Percentiles rank a stretch among this genome's conserved stretches.
Conservation (phyloP, 2,329 filamentous ascomycete genomes). For the Epichloe glyceriae region DNA sequence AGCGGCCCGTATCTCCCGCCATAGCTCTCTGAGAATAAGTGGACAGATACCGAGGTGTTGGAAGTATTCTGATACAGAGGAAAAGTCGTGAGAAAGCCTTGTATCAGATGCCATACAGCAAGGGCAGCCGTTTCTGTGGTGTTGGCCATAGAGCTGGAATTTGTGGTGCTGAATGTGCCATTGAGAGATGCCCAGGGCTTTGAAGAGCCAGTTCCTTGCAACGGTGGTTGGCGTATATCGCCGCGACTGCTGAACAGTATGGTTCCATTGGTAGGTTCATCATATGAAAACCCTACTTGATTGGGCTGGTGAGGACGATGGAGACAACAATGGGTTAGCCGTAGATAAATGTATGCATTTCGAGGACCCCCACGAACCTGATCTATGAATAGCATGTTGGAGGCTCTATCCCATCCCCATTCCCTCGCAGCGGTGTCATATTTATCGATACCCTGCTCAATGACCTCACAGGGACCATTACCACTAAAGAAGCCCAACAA, state of each 20-base stretch:
- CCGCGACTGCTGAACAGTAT: constrained; percentile 31
- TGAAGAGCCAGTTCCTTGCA: constrained; percentile 8
- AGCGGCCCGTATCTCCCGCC: constrained; percentile 57
- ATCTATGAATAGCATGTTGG: constrained; percentile 44
- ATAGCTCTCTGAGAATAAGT: constrained; percentile 57
- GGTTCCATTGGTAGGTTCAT: constrained; percentile 48
- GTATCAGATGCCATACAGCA: constrained; percentile 52
- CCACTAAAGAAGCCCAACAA: constrained; percentile 52
- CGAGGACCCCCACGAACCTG: constrained; percentile 25
- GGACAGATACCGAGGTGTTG: constrained; percentile 40
- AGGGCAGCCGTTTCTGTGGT: constrained; percentile 43
- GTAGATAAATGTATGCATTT: constrained; percentile 6
- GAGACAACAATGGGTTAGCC: background rate
- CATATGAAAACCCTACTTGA: constrained; percentile 57
- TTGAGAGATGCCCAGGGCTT: constrained; percentile 35
- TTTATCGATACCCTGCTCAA: constrained; percentile 32
- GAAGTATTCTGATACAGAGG: constrained; percentile 42
- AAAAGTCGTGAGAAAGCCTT: constrained; percentile 45
- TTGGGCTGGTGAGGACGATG: constrained; percentile 37
- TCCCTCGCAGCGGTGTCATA: constrained; percentile 44
- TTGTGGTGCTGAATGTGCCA: constrained; percentile 51
- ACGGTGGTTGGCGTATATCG: constrained; percentile 18
- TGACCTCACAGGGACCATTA: constrained; percentile 39
- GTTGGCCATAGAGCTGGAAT: constrained; percentile 35
- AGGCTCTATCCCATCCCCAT: constrained; percentile 52